Evolutionary conservation across 2,329 filamentous ascomycete genomes (phyloP).

Genomic region (Alternaria triticina): DNA sequence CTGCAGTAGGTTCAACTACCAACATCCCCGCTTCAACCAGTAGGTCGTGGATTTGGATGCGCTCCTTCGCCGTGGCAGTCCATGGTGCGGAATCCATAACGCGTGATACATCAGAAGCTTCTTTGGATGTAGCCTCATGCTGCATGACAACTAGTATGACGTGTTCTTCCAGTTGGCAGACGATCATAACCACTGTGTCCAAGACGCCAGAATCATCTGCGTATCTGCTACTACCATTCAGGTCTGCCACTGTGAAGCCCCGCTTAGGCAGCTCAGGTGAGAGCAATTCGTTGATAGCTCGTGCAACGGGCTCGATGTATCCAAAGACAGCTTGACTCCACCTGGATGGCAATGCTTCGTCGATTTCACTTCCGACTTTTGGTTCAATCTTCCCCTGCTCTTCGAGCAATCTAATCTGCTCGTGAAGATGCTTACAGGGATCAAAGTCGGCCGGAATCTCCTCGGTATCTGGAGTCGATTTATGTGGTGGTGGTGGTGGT

Average conservation of each 20-base stretch:
- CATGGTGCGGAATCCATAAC: constrained; percentile 10
- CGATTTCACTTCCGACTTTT: not conserved
- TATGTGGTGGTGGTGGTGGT: not conserved
- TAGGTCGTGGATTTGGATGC: not conserved
- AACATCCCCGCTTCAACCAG: not conserved
- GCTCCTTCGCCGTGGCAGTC: not conserved
- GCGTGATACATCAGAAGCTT: not conserved
- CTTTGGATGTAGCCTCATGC: not conserved
- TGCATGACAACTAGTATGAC: not conserved
- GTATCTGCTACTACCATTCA: not conserved
- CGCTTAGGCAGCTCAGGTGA: not conserved
- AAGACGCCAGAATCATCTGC: not conserved
- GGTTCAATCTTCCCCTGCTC: not conserved
- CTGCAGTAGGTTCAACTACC: not conserved
- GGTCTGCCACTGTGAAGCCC: not conserved
- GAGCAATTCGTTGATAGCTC: constrained; percentile 1
- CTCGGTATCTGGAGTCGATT: not conserved
- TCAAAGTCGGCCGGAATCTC: not conserved
- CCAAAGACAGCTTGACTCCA: not conserved
- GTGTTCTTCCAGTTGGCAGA: not conserved
- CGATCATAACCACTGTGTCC: not conserved
- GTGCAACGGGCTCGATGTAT: constrained; percentile 4
- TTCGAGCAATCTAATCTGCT: not conserved
- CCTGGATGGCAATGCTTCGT: not conserved
- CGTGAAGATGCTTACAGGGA: constrained; percentile 9